Base-by-base conservation (phyloP, 2,329 filamentous ascomycete species). In the Corinectria fuckeliana region DNA sequence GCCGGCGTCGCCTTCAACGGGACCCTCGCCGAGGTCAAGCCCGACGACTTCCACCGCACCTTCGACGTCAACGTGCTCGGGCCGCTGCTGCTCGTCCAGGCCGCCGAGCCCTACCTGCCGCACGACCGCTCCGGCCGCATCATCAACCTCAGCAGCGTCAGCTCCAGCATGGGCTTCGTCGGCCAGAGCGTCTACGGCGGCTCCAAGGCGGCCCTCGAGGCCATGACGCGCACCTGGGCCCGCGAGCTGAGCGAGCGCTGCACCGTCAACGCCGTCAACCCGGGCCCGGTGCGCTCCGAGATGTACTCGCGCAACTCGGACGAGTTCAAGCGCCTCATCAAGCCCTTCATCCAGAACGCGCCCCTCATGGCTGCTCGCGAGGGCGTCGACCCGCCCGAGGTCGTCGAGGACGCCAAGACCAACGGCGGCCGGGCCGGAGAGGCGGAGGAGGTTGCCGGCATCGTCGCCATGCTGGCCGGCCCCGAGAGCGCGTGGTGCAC, bases 61-160 rank as follows among this genome's bases (percentile, higher is more conserved):
- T 94, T 90, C 79, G 85, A 85, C 51, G 84, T 93, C 76, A 96
- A 96, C 71, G 91, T 95, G 6, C 84, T 91, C 4, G 92, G 91
- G 0, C 92, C 92, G 2, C 75, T 95, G 11, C 81, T 95, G 0
- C 81, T 95, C n/a, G 83, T 91, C 30, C 87, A 94, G 75, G 90
- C 90, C 3, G 85, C 84, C 0, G 75, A 86, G 21, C 88, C 87
- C 0, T 89, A 89, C 74, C 82, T 95, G 2, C 91, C 91, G 0
- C 77, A 76, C 36, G 89, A 93, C 75, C 87, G 91, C 38, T 86
- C 85, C 23, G 82, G 83, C 9, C 80, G 83, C 55, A 79, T 85
- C 63, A 75, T 85, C 69, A 83, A 82, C 72, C 72, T 85, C 53
- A 82, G 80, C 26, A 82, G 80, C 48, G 79, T 83, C 23, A 81